phyloP scores from a whole-genome alignment of 202 grass and related monocot genomes.

The Carex arenaria region DNA sequence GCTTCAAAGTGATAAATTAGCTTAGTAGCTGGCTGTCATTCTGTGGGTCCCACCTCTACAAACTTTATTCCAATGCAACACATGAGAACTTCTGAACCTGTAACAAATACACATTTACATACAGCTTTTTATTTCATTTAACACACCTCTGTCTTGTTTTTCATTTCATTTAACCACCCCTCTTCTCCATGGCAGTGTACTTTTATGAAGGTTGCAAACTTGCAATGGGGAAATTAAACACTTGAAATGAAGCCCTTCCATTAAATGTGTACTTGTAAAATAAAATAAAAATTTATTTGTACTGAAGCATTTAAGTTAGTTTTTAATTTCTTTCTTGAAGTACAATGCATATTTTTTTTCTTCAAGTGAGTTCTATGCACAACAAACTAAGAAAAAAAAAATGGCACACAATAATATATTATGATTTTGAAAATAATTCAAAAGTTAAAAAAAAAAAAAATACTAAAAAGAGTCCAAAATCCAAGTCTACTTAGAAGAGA shows the following conservation, averaged over 20 bases:
- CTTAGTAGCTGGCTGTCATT: slow-evolving; percentile 10
- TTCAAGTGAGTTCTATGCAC: neutral
- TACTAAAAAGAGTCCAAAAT: neutral
- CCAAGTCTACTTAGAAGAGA: slow-evolving; percentile 4
- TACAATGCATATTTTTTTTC: neutral
- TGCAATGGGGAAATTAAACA: neutral
- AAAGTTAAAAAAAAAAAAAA: neutral
- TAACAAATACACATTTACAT: neutral
- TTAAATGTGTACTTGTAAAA: slow-evolving; percentile 3
- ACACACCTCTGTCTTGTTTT: neutral
- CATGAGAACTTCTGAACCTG: neutral
- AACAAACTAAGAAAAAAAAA: neutral
- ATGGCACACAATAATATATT: neutral
- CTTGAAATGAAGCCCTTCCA: neutral
- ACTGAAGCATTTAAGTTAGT: neutral
- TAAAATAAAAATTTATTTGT: neutral
- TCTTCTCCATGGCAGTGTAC: neutral
- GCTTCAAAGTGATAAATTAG: slow-evolving; percentile 26
- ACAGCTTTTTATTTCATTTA: neutral
- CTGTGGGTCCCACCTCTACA: neutral
- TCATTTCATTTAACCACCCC: neutral
- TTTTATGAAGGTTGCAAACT: neutral
- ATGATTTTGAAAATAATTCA: neutral
- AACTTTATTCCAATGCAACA: neutral
- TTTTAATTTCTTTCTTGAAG: neutral